Conservation (phyloP, 2,329 filamentous ascomycete genomes). For the Ascochyta pisi region DNA sequence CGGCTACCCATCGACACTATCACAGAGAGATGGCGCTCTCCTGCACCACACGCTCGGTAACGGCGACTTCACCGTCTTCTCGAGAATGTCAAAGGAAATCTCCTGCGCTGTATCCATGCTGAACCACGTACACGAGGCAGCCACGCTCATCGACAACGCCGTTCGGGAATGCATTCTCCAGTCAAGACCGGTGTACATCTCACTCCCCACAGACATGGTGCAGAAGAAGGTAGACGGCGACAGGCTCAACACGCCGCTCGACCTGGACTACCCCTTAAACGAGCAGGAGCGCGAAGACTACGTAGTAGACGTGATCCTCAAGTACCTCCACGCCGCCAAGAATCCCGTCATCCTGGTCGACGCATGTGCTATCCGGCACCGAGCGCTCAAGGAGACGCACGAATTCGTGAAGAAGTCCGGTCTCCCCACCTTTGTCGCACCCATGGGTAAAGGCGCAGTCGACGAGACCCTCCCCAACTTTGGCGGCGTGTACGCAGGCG, state of each 20-base stretch:
- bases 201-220: slow-evolving; percentile 82
- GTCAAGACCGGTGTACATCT: slow-evolving; percentile 83
- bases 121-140: slow-evolving; percentile 72
- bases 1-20: slow-evolving; percentile 52
- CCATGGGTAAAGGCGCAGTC: slow-evolving; percentile 87
- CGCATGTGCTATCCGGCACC: slow-evolving; percentile 80
- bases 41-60: slow-evolving; percentile 58
- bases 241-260: slow-evolving; percentile 72
- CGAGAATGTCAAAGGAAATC: slow-evolving; percentile 76
- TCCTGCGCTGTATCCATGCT: slow-evolving; percentile 76
- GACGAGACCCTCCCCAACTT: slow-evolving; percentile 78
- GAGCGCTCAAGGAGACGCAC: slow-evolving; percentile 74
- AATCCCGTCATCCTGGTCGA: slow-evolving; percentile 82
- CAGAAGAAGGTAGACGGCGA: slow-evolving; percentile 77
- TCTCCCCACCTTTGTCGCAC: slow-evolving; percentile 84
- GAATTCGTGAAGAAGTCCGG: slow-evolving; percentile 74
- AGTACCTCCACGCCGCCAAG: slow-evolving; percentile 74
- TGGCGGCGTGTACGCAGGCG: slow-evolving; percentile 85
- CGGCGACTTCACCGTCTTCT: slow-evolving; percentile 81
- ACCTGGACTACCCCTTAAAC: slow-evolving; percentile 69
- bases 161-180: slow-evolving; percentile 76
- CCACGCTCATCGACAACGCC: slow-evolving; percentile 77
- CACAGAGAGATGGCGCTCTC: slow-evolving; percentile 51
- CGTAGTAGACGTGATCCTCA: slow-evolving; percentile 79
- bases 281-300: slow-evolving; percentile 77